These are phyloP conservation scores for Didymellaceae sp. DNA, from an alignment of 2,329 filamentous ascomycete species.

Conservation along the genomic window DNA sequence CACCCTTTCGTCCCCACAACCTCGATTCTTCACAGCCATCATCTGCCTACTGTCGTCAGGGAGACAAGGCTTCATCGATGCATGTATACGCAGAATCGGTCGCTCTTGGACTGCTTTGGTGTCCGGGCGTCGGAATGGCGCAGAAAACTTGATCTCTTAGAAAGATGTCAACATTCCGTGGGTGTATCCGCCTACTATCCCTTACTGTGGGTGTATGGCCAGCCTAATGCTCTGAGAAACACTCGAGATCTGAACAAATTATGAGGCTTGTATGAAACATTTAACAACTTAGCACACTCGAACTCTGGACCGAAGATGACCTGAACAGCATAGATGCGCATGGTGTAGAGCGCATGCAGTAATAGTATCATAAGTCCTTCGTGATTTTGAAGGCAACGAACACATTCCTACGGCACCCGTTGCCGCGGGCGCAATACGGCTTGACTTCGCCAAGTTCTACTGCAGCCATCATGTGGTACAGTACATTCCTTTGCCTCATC, in stretches of 20 bases:
- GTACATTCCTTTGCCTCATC: slow-evolving; percentile 30
- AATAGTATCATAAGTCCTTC: not conserved
- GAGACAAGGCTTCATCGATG: slow-evolving; percentile 6
- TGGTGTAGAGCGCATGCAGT: not conserved
- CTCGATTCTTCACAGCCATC: not conserved
- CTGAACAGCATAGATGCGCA: not conserved
- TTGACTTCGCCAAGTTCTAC: slow-evolving; percentile 21
- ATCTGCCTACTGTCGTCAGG: slow-evolving; percentile 7
- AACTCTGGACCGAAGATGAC: not conserved
- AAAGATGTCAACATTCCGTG: slow-evolving; percentile 9
- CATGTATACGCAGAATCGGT: slow-evolving; percentile 1
- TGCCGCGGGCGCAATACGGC: slow-evolving; percentile 8
- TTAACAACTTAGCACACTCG: not conserved
- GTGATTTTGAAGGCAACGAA: not conserved
- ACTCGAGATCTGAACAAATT: not conserved
- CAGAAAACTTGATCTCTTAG: slow-evolving; percentile 7
- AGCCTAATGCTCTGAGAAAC: not conserved
- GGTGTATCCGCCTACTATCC: slow-evolving; percentile 11
- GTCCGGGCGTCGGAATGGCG: slow-evolving; percentile 17
- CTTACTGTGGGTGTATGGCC: slow-evolving; percentile 5
- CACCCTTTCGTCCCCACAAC: not conserved
- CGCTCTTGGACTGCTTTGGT: slow-evolving; percentile 7
- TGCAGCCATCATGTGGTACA: slow-evolving; percentile 27
- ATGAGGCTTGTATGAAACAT: not conserved
- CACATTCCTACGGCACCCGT: slow-evolving; percentile 12